phyloP scores from a whole-genome alignment of 129 eudicot species.

The Saussurea involucrata region DNA sequence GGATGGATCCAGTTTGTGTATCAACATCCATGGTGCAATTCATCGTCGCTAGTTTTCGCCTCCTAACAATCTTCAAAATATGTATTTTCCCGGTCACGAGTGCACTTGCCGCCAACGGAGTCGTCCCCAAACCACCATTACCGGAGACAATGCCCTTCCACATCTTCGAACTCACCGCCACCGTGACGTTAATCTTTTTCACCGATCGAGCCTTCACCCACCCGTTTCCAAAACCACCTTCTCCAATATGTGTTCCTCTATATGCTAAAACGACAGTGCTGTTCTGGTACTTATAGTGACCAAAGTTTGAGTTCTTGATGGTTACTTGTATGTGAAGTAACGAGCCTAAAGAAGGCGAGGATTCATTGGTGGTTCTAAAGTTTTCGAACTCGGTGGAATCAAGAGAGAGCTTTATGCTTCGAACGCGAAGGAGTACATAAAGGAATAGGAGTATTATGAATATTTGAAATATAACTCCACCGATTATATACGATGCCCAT shows the following conservation, averaged over 20 bases:
- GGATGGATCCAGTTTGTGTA: neutral
- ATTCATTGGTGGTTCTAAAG: neutral
- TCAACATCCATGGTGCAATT: slow-evolving; percentile 22
- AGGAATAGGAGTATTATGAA: slow-evolving; percentile 22
- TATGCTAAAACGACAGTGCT: slow-evolving; percentile 19
- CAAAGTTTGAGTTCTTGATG: slow-evolving; percentile 34
- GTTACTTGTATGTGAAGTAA: slow-evolving; percentile 17
- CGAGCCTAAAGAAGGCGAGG: slow-evolving; percentile 8
- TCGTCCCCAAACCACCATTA: slow-evolving; percentile 13
- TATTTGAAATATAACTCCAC: slow-evolving; percentile 21
- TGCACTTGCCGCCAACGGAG: neutral
- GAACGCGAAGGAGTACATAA: slow-evolving; percentile 17
- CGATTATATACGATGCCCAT: slow-evolving; percentile 20
- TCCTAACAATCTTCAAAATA: slow-evolving; percentile 7
- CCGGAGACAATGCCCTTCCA: neutral
- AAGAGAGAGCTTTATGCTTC: slow-evolving; percentile 25
- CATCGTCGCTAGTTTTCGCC: slow-evolving; percentile 17
- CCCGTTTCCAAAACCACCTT: neutral
- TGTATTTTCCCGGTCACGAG: slow-evolving; percentile 19
- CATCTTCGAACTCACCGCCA: neutral
- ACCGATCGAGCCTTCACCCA: slow-evolving; percentile 17
- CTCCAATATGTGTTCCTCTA: slow-evolving; percentile 19
- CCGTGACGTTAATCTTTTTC: slow-evolving; percentile 16
- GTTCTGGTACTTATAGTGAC: slow-evolving; percentile 21
- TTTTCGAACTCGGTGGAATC: slow-evolving; percentile 2